Conservation (phyloP, 768 basidiomycete genomes). For the Termitomyces sp. region DNA sequence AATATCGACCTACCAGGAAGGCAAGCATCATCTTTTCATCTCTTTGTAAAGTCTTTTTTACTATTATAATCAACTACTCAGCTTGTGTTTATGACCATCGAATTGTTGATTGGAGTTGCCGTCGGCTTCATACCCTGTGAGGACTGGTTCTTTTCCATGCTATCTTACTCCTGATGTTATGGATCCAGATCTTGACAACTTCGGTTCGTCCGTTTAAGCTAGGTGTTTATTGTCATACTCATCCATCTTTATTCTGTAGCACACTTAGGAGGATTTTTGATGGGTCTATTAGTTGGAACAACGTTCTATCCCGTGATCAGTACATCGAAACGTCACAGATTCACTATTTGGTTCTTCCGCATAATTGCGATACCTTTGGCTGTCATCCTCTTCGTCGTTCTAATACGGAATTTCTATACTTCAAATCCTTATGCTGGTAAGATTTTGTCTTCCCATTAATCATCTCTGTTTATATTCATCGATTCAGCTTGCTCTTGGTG, state of each 20-base stretch:
- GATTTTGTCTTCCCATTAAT: constrained; percentile 2
- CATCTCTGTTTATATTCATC: background rate
- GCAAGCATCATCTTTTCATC: constrained; percentile 32
- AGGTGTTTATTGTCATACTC: background rate
- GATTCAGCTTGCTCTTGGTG: constrained; percentile 77
- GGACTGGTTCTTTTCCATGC: background rate
- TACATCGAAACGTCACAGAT: constrained; percentile 65
- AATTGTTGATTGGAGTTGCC: constrained; percentile 82
- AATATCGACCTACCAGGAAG: constrained; percentile 77
- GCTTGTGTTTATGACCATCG: constrained; percentile 82
- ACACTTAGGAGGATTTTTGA: constrained; percentile 84
- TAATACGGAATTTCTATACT: constrained; percentile 88
- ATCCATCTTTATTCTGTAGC: constrained; percentile 37
- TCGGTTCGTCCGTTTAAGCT: constrained; percentile 44
- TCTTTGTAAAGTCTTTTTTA: background rate
- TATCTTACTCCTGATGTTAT: constrained; percentile 8
- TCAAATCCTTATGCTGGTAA: constrained; percentile 80
- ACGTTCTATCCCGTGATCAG: constrained; percentile 90
- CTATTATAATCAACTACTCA: constrained; percentile 27
- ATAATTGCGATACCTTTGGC: constrained; percentile 71
- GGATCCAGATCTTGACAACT: constrained; percentile 77
- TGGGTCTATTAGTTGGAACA: constrained; percentile 80
- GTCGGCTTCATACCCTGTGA: constrained; percentile 81
- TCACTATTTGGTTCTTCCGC: constrained; percentile 71
- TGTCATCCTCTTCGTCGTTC: constrained; percentile 75